Evolutionary conservation across 1,284 basidiomycete genomes (phyloP), one percentile per base, ranked within the genome.

Genomic region (Pascua sp.): DNA sequence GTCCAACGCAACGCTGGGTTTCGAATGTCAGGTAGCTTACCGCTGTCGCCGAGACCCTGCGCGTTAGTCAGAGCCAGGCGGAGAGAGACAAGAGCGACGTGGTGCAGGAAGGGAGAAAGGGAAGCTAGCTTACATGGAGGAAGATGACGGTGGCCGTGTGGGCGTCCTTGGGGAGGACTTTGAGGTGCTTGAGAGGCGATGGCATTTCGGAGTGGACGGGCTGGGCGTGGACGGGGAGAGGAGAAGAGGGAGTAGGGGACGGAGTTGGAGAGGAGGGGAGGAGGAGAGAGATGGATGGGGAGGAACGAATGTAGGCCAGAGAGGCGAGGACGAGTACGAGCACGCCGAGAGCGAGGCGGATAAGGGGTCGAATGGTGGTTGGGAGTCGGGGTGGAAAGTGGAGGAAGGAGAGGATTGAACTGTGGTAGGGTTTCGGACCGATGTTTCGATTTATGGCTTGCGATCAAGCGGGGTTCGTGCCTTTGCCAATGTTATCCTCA

Each of bases 91-190:
- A 8, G 39, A 13, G 39, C 9, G n/a, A n/a, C n/a, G n/a, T n/a
- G n/a, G n/a, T n/a, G n/a, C n/a, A n/a, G n/a, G n/a, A n/a, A n/a
- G n/a, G n/a, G 24, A 32, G 24, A 7, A 32, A 32, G 7, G 7
- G 24, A 46, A 38, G 8, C 24, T 4, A 41, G 78, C 85, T 66
- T 72, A 91, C 89, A 81, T 95, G 92, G 41, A 90, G 78, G 73
- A 94, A 91, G 69, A 95, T 89, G 63, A 94, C 85, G 2, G 90
- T 92, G 5, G 90, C 90, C 2, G 88, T 87, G 75, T 94, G 91
- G 62, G 68, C 72, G 36, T 70, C 74, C 55, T 72, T 73, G 16
- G 74, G 70, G 39, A 67, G 57, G 45, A 76, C 59, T 50, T 73
- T 73, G 57, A 76, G 67, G 57, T 76, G 71, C 56, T 76, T 76